Evolutionary conservation across 441 rosid species (phyloP), one percentile per base, ranked within the genome.

Genomic region (Eruca vesicaria): DNA sequence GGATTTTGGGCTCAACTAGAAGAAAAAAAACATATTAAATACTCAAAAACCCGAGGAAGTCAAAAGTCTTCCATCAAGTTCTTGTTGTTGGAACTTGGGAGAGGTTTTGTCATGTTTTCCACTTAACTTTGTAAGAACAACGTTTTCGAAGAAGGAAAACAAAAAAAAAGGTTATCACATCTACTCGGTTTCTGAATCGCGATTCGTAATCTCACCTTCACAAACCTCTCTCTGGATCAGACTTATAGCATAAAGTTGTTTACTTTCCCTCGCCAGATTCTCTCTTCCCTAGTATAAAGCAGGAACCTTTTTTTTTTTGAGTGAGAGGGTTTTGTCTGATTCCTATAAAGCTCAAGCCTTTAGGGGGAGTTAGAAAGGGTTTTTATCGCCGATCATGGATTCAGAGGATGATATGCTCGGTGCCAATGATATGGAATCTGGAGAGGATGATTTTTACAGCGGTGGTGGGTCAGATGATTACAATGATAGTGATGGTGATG

Each of bases 401-500:
- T 87, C 86, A 2, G 91, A 86, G 9, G 93, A 90, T 6, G 90
- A 88, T 36, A 79, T 88, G 86, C 77, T 85, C 75, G 92, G 88
- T 68, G 88, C 86, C 10, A 84, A 84, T 75, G 87, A 80, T 72
- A 73, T 82, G 57, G 92, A 82, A 23, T 90, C 91, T 0, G 73
- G 78, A 6, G 96, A 93, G 10, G 98, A 90, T 20, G 97, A 86
- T 60, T 91, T 82, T 79, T 88, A 86, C 78, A 87, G 96, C 82
- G 55, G 55, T 48, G 97, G 94, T 28, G 97, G 96, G 7, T 83
- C 86, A 31, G 92, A 86, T 50, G 94, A 86, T 19, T 74, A 80
- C 68, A 80, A 81, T 43, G 82, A 85, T 14, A 78, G 59, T 9
- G 82, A 77, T 45, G 80, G 65, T 32, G 53, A 16, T 10, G 81